Evolutionary conservation across 768 basidiomycete species (phyloP), one percentile per base, ranked within the genome.

Genomic region (Agrocybe praecox): DNA sequence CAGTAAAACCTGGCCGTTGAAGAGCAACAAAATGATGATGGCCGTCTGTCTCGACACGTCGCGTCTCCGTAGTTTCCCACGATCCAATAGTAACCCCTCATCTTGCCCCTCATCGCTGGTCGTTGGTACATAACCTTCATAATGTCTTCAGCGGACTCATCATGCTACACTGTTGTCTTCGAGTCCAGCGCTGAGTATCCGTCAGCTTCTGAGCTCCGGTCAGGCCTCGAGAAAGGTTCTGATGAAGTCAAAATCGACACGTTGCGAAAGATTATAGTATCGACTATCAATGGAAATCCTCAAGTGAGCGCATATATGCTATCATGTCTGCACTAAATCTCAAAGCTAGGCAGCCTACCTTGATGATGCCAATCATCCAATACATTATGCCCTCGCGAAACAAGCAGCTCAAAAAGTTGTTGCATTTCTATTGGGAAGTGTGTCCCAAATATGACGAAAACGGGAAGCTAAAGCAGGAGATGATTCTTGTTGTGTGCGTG

Each of bases 301-400:
- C 92, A 96, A 79, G 96, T 92, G 66, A 68, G 87, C 68, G 45
- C 55, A 47, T 40, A 33, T 50, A 10, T 46, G 17, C 36, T 42
- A 46, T 26, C 11, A 43, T 47, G 23, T 26, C n/a, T 19, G 15
- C 42, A 3, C 18, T 29, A 33, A 43, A 53, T 17, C 55, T 58
- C 26, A 65, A 19, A 15, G 29, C 42, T 22, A 21, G 50, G 19
- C 68, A 96, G 94, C 92, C 94, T n/a, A 76, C 85, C 51, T 73
- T 98, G 49, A 86, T 98, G 76, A 98, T 99, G 96, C 92, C 95
- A 6, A 89, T 98, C 73, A 98, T 99, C 63, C 97, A 99, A 84
- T 97, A 89, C 75, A 90, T 96, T 60, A 85, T 98, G 81, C 97
- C 97, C 34, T 92, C 91, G 52, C 87, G 88, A 70, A 95, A 92